A percentile compares a stretch with the other conserved stretches of the same genome.
Evolutionary conservation across 2,329 filamentous ascomycete genomes (phyloP).

Genomic region (Arthrobotrys entomopaga): DNA sequence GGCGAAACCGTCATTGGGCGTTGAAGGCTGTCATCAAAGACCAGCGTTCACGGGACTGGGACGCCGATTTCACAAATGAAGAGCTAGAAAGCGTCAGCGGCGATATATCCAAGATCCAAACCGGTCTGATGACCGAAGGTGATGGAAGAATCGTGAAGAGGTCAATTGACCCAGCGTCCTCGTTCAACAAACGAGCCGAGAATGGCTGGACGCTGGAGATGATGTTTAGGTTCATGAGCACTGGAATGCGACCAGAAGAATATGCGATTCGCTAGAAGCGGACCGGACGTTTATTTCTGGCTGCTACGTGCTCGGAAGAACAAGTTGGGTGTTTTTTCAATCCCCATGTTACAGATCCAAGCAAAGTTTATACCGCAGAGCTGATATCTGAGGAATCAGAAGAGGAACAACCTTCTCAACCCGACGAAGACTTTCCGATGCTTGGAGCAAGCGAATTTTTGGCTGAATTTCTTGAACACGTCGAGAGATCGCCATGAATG

Average conservation of each 20-base stretch:
- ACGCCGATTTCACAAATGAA: slow-evolving; percentile 52
- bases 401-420: neutral
- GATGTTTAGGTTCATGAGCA: slow-evolving; percentile 53
- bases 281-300: neutral
- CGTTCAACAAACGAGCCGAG: slow-evolving; percentile 35
- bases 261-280: slow-evolving; percentile 16
- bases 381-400: neutral
- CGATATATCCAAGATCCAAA: slow-evolving; percentile 40
- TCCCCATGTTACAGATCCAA: neutral
- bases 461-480: neutral
- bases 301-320: too few relatives aligned
- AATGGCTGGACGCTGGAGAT: slow-evolving; percentile 46
- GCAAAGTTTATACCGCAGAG: neutral
- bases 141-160: slow-evolving; percentile 38
- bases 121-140: slow-evolving; percentile 35
- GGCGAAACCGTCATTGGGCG: slow-evolving; percentile 43
- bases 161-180: slow-evolving; percentile 26
- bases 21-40: slow-evolving; percentile 47
- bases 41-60: slow-evolving; percentile 44
- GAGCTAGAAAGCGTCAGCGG: slow-evolving; percentile 29
- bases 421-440: neutral
- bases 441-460: slow-evolving; percentile 1
- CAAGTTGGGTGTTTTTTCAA: neutral
- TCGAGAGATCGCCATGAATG: neutral
- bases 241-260: slow-evolving; percentile 33